phyloP scores from a whole-genome alignment of 805 yeast genomes.

The Cyberlindnera maritima region DNA sequence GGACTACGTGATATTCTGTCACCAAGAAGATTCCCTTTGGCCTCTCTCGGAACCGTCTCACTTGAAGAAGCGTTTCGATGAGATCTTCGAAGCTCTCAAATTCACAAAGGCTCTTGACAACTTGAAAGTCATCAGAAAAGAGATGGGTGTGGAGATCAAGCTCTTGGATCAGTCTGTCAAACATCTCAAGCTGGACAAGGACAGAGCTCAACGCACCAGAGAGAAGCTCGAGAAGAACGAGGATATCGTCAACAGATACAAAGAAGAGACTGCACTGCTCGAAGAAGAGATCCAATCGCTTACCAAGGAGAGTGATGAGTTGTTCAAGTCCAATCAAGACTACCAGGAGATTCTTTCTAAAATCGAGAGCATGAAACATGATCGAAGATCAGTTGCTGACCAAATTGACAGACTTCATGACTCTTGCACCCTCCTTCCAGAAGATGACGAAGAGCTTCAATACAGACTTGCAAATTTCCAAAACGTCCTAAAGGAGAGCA shows the following conservation, averaged over 20 bases:
- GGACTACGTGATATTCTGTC: conserved; percentile 94
- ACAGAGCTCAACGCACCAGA: conserved; percentile 61
- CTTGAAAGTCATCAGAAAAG: conserved; percentile 73
- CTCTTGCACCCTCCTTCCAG: conserved; percentile 45
- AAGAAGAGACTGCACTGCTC: conserved; percentile 46
- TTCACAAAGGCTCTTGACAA: conserved; percentile 87
- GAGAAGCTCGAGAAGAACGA: conserved; percentile 44
- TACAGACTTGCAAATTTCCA: conserved; percentile 42
- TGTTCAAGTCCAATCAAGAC: conserved; percentile 77
- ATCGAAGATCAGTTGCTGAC: conserved; percentile 41
- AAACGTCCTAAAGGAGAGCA: conserved; percentile 28
- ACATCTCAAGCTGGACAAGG: conserved; percentile 70
- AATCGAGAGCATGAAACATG: conserved; percentile 53
- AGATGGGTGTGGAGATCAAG: conserved; percentile 70
- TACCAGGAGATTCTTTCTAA: conserved; percentile 70
- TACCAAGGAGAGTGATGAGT: conserved; percentile 54
- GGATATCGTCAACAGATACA: conserved; percentile 41
- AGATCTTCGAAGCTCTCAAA: conserved; percentile 91
- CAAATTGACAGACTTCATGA: conserved; percentile 51
- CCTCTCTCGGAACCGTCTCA: conserved; percentile 89
- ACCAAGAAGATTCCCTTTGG: conserved; percentile 97
- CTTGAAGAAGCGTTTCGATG: conserved; percentile 91
- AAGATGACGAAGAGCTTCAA: conserved; percentile 40
- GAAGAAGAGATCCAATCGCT: conserved; percentile 48
- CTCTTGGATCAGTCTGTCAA: conserved; percentile 75